phyloP scores from a whole-genome alignment of 768 basidiomycete genomes.

The Tremella fuciformis region DNA sequence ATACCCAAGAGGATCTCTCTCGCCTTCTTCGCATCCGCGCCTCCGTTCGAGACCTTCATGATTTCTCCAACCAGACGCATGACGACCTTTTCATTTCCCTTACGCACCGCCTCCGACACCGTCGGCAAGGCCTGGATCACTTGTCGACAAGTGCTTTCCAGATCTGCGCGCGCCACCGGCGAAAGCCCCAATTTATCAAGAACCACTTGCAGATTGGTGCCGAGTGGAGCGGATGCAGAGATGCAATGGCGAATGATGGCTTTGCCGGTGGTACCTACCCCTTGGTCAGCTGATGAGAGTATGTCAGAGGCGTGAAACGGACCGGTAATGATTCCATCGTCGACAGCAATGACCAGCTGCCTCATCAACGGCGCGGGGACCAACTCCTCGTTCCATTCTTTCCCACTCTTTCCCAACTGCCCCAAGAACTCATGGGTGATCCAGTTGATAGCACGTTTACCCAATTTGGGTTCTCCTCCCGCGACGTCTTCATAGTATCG shows the following conservation, averaged over 20 bases:
- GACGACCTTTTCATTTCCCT: slow-evolving; percentile 71
- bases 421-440: slow-evolving; percentile 83
- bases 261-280: slow-evolving; percentile 72
- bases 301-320: slow-evolving; percentile 2
- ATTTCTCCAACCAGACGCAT: slow-evolving; percentile 80
- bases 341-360: slow-evolving; percentile 72
- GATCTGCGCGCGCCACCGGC: slow-evolving; percentile 15
- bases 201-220: slow-evolving; percentile 8
- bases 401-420: slow-evolving; percentile 63
- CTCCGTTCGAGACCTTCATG: slow-evolving; percentile 76
- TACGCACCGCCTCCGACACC: slow-evolving; percentile 64
- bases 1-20: slow-evolving; percentile 41
- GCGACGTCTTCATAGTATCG: slow-evolving; percentile 77
- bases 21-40: slow-evolving; percentile 68
- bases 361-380: slow-evolving; percentile 67
- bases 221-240: slow-evolving; percentile 28
- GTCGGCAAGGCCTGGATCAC: slow-evolving; percentile 66
- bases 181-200: slow-evolving; percentile 20
- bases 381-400: slow-evolving; percentile 57
- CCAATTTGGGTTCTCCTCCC: slow-evolving; percentile 48
- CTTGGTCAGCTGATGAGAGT: neutral
- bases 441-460: slow-evolving; percentile 56
- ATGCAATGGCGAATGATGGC: slow-evolving; percentile 65
- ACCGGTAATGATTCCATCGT: slow-evolving; percentile 69
- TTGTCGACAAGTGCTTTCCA: slow-evolving; percentile 59